Conservation (phyloP, 108 stramenopile genomes). For the Skeletonema costatum region DNA sequence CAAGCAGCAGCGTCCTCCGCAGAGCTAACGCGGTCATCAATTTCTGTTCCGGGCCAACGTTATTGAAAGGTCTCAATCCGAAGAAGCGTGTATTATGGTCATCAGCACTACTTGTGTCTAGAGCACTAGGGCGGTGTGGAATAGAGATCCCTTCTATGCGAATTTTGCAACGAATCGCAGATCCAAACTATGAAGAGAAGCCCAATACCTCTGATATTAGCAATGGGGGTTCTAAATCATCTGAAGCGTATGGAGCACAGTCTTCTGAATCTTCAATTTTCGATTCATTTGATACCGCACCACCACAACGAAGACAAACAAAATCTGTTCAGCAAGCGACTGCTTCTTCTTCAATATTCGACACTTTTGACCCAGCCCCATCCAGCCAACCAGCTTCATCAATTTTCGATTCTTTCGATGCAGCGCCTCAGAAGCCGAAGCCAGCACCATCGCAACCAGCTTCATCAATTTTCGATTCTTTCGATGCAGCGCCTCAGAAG, state of each 20-base stretch:
- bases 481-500: slow-evolving; percentile 46
- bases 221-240: background rate
- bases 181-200: slow-evolving; percentile 29
- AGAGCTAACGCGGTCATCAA: slow-evolving; percentile 69
- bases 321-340: background rate
- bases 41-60: slow-evolving; percentile 62
- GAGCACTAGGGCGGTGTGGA: slow-evolving; percentile 57
- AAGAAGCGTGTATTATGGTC: slow-evolving; percentile 57
- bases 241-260: background rate
- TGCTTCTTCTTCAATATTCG: slow-evolving; percentile 22
- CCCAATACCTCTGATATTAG: background rate
- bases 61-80: slow-evolving; percentile 63
- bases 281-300: slow-evolving; percentile 31
- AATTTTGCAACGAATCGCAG: slow-evolving; percentile 36
- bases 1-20: slow-evolving; percentile 20
- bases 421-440: background rate
- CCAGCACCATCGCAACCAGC: background rate
- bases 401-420: slow-evolving; percentile 35
- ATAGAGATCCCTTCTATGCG: slow-evolving; percentile 67
- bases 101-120: slow-evolving; percentile 57
- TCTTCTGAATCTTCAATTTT: slow-evolving; percentile 33
- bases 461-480: slow-evolving; percentile 53
- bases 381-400: slow-evolving; percentile 7
- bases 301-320: background rate
- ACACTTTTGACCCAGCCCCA: slow-evolving; percentile 6